phyloP scores from a whole-genome alignment of 2,329 filamentous ascomycete genomes.

The Colletotrichum sublineola region DNA sequence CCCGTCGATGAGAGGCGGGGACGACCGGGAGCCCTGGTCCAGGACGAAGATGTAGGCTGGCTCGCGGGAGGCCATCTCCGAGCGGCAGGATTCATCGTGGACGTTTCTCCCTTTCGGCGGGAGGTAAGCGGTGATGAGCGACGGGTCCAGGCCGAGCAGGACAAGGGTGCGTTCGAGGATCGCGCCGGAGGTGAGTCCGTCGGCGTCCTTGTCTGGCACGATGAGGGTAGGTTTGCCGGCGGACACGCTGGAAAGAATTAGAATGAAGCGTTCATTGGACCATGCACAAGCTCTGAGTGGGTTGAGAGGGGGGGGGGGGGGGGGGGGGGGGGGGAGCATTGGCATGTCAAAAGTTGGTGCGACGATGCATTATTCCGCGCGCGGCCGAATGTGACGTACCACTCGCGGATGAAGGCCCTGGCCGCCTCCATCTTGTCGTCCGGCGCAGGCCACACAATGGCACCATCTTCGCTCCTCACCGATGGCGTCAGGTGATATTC shows the following conservation, averaged over 20 bases:
- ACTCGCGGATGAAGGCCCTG: slow-evolving; percentile 68
- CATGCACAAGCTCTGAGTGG: not conserved
- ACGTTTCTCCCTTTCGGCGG: slow-evolving; percentile 71
- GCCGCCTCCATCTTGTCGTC: slow-evolving; percentile 66
- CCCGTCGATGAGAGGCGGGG: slow-evolving; percentile 65
- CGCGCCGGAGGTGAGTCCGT: slow-evolving; percentile 74
- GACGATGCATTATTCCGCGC: not conserved
- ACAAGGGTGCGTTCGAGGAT: slow-evolving; percentile 72
- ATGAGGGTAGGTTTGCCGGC: slow-evolving; percentile 68
- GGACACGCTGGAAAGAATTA: slow-evolving; percentile 58
- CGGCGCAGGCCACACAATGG: slow-evolving; percentile 73
- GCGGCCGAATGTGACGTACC: slow-evolving; percentile 55
- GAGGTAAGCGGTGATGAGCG: slow-evolving; percentile 69
- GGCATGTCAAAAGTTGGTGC: not conserved
- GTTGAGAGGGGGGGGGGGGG: slow-evolving; percentile 25
- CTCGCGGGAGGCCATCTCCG: slow-evolving; percentile 62
- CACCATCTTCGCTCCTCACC: slow-evolving; percentile 58
- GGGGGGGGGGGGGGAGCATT: not conserved
- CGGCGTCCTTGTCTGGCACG: slow-evolving; percentile 77
- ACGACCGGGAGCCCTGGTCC: slow-evolving; percentile 54
- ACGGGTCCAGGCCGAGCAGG: slow-evolving; percentile 66
- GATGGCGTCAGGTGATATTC: slow-evolving; percentile 61
- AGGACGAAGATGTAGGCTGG: slow-evolving; percentile 56
- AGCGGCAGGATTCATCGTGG: slow-evolving; percentile 66
- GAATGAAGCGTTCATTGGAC: not conserved